A percentile compares a stretch with the other conserved stretches of the same genome.
Conservation (phyloP, 192 early-diverging fungal genomes). For the Thamnidium elegans region DNA sequence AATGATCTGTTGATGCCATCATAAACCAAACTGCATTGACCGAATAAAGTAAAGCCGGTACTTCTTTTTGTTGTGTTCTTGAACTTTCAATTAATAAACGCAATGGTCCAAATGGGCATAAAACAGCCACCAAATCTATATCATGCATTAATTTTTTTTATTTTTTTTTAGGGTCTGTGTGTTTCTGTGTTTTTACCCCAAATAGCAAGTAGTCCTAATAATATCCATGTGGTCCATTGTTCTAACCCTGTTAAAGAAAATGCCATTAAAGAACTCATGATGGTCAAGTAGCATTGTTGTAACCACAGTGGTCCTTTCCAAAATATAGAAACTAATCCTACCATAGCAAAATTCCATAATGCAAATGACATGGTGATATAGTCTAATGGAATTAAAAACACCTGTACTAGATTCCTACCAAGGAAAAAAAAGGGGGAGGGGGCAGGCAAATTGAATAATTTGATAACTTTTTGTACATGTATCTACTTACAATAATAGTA, state of each 20-base stretch:
- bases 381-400: conserved; percentile 63
- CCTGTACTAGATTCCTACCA: conserved; percentile 44
- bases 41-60: conserved; percentile 76
- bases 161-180: background rate
- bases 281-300: conserved; percentile 74
- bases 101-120: conserved; percentile 86
- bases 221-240: conserved; percentile 82
- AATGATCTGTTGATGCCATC: conserved; percentile 53
- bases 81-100: conserved; percentile 78
- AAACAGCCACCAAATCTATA: conserved; percentile 81
- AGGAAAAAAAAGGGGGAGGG: background rate
- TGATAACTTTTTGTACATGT: background rate
- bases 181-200: conserved; percentile 59
- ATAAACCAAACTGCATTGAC: conserved; percentile 74
- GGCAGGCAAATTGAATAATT: too few relatives aligned
- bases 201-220: conserved; percentile 71
- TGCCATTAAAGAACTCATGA: conserved; percentile 83
- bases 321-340: conserved; percentile 72
- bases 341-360: conserved; percentile 75
- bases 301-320: conserved; percentile 79
- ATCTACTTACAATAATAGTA: conserved; percentile 41
- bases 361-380: conserved; percentile 71
- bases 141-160: background rate
- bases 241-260: conserved; percentile 65
- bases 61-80: conserved; percentile 67